These are phyloP conservation scores for Botrytis paeoniae DNA, from an alignment of 2,329 filamentous ascomycete genomes.

Conservation along the genomic window DNA sequence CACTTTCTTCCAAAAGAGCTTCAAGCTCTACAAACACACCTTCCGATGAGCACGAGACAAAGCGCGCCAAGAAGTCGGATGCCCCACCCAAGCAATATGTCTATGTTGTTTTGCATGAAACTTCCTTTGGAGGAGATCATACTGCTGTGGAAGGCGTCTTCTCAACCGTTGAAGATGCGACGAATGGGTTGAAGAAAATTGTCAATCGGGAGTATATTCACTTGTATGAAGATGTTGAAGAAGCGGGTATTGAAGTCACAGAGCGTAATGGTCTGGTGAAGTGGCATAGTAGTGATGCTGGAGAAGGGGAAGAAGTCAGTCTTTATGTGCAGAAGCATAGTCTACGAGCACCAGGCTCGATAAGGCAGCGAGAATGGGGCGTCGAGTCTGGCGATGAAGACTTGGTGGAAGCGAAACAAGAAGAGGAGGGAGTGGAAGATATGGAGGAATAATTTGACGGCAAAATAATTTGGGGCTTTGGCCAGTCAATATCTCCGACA, in stretches of 20 bases:
- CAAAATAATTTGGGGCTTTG: not conserved
- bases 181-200: not conserved
- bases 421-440: not conserved
- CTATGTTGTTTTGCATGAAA: not conserved
- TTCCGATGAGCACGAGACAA: not conserved
- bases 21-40: not conserved
- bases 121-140: not conserved
- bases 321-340: not conserved
- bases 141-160: not conserved
- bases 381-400: not conserved
- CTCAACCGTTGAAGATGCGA: not conserved
- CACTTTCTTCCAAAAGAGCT: not conserved
- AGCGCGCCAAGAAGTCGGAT: not conserved
- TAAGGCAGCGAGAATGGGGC: not conserved
- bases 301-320: not conserved
- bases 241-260: not conserved
- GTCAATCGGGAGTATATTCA: not conserved
- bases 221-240: not conserved
- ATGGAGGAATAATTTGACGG: not conserved
- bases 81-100: not conserved
- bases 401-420: not conserved
- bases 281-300: not conserved
- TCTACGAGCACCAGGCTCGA: not conserved
- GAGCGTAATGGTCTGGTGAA: not conserved
- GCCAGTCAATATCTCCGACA: not conserved